These are phyloP conservation scores for Tetrapisispora iriomotensis DNA, from an alignment of 805 yeast genomes.

Conservation along the genomic window DNA sequence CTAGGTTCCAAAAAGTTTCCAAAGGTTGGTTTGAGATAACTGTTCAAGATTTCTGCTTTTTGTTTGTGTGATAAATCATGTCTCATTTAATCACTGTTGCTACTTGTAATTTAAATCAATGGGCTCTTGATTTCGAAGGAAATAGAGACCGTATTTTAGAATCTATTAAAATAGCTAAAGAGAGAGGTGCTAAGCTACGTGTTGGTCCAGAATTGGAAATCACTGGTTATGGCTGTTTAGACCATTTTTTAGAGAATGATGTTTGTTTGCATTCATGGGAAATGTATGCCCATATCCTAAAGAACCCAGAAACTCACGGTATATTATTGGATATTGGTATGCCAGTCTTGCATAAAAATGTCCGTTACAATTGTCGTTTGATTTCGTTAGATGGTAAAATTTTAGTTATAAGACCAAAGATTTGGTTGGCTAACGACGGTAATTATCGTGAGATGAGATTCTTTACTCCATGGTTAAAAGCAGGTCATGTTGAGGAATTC, in stretches of 20 bases:
- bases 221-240: slow-evolving; percentile 90
- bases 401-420: slow-evolving; percentile 80
- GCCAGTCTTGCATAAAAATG: slow-evolving; percentile 82
- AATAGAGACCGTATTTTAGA: slow-evolving; percentile 84
- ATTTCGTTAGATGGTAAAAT: slow-evolving; percentile 72
- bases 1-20: too few species aligned
- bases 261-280: slow-evolving; percentile 90
- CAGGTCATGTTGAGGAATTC: slow-evolving; percentile 63
- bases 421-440: slow-evolving; percentile 94
- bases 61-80: slow-evolving; percentile 47
- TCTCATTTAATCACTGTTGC: slow-evolving; percentile 83
- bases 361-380: slow-evolving; percentile 85
- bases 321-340: slow-evolving; percentile 86
- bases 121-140: slow-evolving; percentile 98
- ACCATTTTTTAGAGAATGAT: slow-evolving; percentile 88
- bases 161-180: slow-evolving; percentile 70
- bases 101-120: slow-evolving; percentile 92
- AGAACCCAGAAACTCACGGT: slow-evolving; percentile 57
- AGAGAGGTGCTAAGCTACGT: slow-evolving; percentile 64
- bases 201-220: slow-evolving; percentile 97
- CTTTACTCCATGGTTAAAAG: slow-evolving; percentile 88
- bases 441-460: slow-evolving; percentile 96
- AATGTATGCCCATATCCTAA: slow-evolving; percentile 69
- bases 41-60: too few species aligned
- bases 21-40: too few species aligned